These are phyloP conservation scores for Penicillium sp. DNA, from an alignment of 2,329 filamentous ascomycete genomes.

Conservation along the genomic window DNA sequence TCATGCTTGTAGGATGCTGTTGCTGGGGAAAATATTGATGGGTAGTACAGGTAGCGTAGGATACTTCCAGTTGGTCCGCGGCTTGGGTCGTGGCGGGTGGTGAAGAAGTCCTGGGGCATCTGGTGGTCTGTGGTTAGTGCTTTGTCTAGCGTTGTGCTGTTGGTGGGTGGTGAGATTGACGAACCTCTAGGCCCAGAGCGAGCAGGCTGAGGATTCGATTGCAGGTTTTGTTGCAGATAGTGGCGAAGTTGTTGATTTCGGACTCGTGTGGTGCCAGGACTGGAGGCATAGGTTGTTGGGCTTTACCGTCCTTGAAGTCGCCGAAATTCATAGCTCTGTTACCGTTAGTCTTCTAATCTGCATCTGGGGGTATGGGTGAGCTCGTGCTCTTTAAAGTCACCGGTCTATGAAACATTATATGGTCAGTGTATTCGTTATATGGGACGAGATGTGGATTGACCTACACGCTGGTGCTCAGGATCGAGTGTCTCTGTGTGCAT, in stretches of 20 bases:
- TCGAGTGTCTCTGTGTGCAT: slow-evolving; percentile 91
- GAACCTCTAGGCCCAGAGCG: slow-evolving; percentile 73
- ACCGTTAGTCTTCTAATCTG: slow-evolving; percentile 3
- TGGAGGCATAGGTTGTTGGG: slow-evolving; percentile 76
- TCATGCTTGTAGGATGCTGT: slow-evolving; percentile 51
- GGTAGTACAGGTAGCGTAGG: slow-evolving; percentile 75
- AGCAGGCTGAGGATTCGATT: slow-evolving; percentile 75
- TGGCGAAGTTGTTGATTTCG: slow-evolving; percentile 69
- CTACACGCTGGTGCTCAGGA: slow-evolving; percentile 76
- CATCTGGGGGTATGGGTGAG: background rate
- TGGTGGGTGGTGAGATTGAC: background rate
- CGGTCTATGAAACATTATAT: slow-evolving; percentile 56
- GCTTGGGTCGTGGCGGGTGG: slow-evolving; percentile 61
- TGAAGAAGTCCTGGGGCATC: slow-evolving; percentile 61
- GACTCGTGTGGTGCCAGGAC: slow-evolving; percentile 64
- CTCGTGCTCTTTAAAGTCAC: slow-evolving; percentile 84
- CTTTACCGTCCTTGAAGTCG: slow-evolving; percentile 69
- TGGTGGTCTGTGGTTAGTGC: slow-evolving; percentile 16
- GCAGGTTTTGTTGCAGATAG: slow-evolving; percentile 73
- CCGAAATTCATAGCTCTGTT: slow-evolving; percentile 88
- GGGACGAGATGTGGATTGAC: slow-evolving; percentile 20
- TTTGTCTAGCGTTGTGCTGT: background rate
- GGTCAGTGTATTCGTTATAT: background rate
- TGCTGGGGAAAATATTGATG: slow-evolving; percentile 55
- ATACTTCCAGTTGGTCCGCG: slow-evolving; percentile 60